A percentile compares a stretch with the other conserved stretches of the same genome.
These are phyloP conservation scores for Blastosporella zonata DNA, from an alignment of 1,284 basidiomycete species.

Conservation along the genomic window DNA sequence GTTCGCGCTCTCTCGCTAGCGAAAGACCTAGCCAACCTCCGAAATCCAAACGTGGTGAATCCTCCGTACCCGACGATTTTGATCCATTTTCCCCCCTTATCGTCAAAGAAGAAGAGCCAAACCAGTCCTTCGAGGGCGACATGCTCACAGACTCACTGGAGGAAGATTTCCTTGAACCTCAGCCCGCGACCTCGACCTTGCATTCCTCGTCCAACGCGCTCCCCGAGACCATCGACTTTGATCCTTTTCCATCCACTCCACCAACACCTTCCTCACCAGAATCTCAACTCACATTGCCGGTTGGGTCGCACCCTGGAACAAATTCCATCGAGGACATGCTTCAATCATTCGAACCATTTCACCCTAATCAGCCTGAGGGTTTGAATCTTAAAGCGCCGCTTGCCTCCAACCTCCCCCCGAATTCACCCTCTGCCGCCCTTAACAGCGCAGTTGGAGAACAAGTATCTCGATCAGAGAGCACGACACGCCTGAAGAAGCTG, in stretches of 20 bases:
- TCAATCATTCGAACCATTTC: neutral
- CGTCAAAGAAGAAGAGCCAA: neutral
- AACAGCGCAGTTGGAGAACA: neutral
- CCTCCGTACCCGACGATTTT: neutral
- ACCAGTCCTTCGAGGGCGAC: neutral
- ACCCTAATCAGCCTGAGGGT: neutral
- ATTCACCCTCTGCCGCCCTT: neutral
- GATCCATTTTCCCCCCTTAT: conserved; percentile 6
- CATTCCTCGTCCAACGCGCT: too few species aligned
- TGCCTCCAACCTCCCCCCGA: neutral
- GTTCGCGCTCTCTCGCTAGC: neutral
- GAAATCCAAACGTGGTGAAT: neutral
- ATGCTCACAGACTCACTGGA: neutral
- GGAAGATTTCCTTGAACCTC: neutral
- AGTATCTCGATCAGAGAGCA: neutral
- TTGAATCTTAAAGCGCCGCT: neutral
- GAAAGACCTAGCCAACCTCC: neutral
- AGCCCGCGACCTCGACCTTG: neutral
- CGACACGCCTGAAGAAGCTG: neutral
- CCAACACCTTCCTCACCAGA: neutral
- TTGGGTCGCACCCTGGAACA: neutral
- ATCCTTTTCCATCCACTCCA: neutral
- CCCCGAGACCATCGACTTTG: neutral
- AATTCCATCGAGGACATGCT: neutral
- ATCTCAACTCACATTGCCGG: neutral